A percentile compares a stretch with the other conserved stretches of the same genome.
Conservation (phyloP, 2,329 filamentous ascomycete genomes). For the Penicillium corylophilum region DNA sequence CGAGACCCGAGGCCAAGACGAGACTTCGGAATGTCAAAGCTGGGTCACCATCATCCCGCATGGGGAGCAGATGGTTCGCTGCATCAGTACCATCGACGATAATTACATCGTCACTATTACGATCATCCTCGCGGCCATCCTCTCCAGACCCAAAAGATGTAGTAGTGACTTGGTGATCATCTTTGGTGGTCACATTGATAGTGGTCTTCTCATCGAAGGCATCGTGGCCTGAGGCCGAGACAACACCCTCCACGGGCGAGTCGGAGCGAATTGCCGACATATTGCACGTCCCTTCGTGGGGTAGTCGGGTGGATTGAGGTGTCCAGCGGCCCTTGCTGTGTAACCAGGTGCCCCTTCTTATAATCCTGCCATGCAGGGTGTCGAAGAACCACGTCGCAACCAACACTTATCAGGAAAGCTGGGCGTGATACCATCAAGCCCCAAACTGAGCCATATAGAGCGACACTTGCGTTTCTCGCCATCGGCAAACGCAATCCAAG, state of each 20-base stretch:
- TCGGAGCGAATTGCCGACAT: constrained; percentile 2
- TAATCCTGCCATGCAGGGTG: background rate
- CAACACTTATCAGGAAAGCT: background rate
- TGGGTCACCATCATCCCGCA: constrained; percentile 55
- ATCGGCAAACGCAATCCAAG: background rate
- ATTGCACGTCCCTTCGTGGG: background rate
- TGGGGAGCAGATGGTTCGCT: constrained; percentile 48
- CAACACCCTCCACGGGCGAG: background rate
- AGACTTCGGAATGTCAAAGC: constrained; percentile 56
- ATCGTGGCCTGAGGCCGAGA: background rate
- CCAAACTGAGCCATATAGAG: background rate
- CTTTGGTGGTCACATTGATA: background rate
- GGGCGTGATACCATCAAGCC: background rate
- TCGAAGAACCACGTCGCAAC: background rate
- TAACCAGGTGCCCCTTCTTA: background rate
- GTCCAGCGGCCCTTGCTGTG: background rate
- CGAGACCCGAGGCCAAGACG: constrained; percentile 50
- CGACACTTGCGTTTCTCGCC: background rate
- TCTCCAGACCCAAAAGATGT: background rate
- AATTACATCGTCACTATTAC: constrained; percentile 35
- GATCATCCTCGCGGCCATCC: background rate
- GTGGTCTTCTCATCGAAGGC: constrained; percentile 1
- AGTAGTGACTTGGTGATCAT: background rate
- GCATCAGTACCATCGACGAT: constrained; percentile 56
- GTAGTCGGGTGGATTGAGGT: background rate